Conservation (phyloP, 1,139 yeast species). For the Magnusiomyces suaveolens region DNA sequence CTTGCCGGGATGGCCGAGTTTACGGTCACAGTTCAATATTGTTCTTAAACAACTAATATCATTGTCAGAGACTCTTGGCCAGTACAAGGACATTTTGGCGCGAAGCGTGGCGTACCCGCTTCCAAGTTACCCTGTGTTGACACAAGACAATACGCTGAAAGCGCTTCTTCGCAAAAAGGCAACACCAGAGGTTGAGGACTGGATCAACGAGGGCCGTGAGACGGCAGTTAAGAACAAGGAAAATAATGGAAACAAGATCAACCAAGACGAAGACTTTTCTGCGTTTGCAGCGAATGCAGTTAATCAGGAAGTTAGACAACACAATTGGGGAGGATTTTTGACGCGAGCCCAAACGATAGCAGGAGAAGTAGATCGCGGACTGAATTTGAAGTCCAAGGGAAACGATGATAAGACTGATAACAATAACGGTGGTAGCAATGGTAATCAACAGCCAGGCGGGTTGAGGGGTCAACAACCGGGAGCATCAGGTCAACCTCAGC, state of each 20-base stretch:
- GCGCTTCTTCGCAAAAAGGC: conserved; percentile 79
- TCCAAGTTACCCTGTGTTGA: conserved; percentile 72
- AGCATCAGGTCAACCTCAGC: neutral
- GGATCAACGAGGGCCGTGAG: conserved; percentile 49
- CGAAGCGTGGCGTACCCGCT: conserved; percentile 74
- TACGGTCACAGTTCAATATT: conserved; percentile 77
- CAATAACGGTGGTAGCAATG: neutral
- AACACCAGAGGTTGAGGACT: conserved; percentile 79
- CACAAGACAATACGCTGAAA: conserved; percentile 71
- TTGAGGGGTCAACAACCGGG: neutral
- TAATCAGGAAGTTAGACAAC: conserved; percentile 45
- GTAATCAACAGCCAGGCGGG: neutral
- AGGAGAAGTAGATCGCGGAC: conserved; percentile 29
- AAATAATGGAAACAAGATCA: conserved; percentile 24
- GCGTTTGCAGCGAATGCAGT: conserved; percentile 52
- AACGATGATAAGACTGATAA: neutral
- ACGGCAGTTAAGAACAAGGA: conserved; percentile 32
- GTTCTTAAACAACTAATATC: conserved; percentile 72
- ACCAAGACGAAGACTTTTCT: conserved; percentile 32
- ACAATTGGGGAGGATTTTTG: conserved; percentile 52
- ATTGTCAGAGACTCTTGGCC: conserved; percentile 56
- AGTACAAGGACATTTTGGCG: conserved; percentile 49
- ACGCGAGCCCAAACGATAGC: conserved; percentile 44
- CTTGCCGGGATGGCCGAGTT: conserved; percentile 38
- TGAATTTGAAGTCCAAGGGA: conserved; percentile 10